phyloP scores from a whole-genome alignment of 441 rosid genomes.

The Croton laevigatus region DNA sequence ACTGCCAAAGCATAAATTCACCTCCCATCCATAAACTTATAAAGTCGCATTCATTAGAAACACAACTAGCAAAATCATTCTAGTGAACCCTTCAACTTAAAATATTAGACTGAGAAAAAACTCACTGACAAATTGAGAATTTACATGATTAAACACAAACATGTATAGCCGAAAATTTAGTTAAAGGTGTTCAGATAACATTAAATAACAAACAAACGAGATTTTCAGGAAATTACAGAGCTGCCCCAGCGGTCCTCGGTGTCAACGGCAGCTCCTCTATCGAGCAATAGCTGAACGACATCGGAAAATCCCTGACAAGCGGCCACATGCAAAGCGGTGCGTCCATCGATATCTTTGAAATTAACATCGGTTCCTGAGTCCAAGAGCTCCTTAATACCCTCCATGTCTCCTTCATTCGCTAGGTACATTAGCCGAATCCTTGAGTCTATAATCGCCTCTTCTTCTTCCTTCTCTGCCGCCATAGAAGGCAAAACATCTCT shows the following conservation, averaged over 20 bases:
- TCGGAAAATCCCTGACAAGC: slow-evolving; percentile 69
- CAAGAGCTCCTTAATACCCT: slow-evolving; percentile 52
- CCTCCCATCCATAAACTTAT: no score
- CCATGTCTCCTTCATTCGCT: slow-evolving; percentile 74
- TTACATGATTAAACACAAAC: not conserved
- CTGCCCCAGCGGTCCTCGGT: slow-evolving; percentile 74
- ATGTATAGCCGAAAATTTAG: not conserved
- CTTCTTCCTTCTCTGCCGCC: slow-evolving; percentile 9
- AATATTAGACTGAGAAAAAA: no score
- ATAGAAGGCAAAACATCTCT: slow-evolving; percentile 9
- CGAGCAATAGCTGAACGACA: slow-evolving; percentile 57
- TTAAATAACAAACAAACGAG: not conserved
- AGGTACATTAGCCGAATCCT: slow-evolving; percentile 67
- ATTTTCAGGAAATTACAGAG: slow-evolving; percentile 38
- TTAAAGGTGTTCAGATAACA: no score
- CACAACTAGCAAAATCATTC: no score
- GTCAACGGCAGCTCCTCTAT: slow-evolving; percentile 55
- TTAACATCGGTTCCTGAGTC: slow-evolving; percentile 61
- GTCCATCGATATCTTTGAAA: slow-evolving; percentile 62
- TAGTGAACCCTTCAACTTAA: no score
- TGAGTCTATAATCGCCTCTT: slow-evolving; percentile 35
- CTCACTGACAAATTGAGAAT: no score
- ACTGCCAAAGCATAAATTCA: no score
- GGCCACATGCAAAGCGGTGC: slow-evolving; percentile 75
- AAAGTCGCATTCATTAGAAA: no score